Evolutionary conservation across 2,329 filamentous ascomycete species (phyloP), one percentile per base, ranked within the genome.

Genomic region (Dichotomopilus funicola): DNA sequence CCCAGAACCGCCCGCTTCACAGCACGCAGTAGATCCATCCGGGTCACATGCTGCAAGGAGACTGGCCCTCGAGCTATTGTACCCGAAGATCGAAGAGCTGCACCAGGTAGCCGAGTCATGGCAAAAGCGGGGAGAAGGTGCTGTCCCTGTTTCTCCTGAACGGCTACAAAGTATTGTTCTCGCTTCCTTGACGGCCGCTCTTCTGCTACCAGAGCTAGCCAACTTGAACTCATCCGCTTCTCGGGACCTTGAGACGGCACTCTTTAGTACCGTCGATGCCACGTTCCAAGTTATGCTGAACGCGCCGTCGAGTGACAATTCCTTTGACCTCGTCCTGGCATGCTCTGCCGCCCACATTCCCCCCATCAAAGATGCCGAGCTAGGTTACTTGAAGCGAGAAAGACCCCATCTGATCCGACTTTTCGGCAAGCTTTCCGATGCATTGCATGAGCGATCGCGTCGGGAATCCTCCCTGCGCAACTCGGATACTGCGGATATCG

Each of bases 401-500:
- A 67, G 72, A 35, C 58, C 67, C 2, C 67, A 72, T 27, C 66
- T 83, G 4, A 66, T 81, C 33, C 68, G 63, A 5, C 62, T 82
- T 3, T 66, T 80, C 11, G 64, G 69, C 2, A 73, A 69, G 9
- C 56, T 81, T 2, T 76, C 68, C 2, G 61, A 57, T 27, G 62
- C 63, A 36, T 62, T 72, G 46, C 66, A 63, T 46, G 68, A 72
- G 12, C 68, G 66, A 48, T 58, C 65, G 7, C 52, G 59, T 5
- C 68, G 67, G 33, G 71, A 72, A 49, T 66, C 66, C 0, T 69
- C 68, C 1, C 61, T 62, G 7, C 64, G 73, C 4, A 70, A 75
- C 8, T 61, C 72, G 2, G 82, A 86, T 61, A 66, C 76, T 5
- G 86, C 88, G 83, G 85, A 89, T 54, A 64, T 90, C 5, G 87